These are phyloP conservation scores for Metarhizium brunneum DNA, from an alignment of 2,329 filamentous ascomycete genomes.

Conservation along the genomic window DNA sequence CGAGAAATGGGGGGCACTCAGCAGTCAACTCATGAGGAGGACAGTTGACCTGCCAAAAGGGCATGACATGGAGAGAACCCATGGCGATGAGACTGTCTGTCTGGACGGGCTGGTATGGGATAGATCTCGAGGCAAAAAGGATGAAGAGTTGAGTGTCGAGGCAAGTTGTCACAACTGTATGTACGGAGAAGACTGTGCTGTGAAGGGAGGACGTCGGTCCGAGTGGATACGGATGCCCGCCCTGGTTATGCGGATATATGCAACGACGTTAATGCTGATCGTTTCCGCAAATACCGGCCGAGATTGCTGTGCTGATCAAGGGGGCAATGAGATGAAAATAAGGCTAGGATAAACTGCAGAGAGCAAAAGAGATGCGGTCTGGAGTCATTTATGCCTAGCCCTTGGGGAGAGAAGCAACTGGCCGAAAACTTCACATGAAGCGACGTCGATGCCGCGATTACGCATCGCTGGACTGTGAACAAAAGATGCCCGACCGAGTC, in stretches of 20 bases:
- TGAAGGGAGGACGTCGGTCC: background rate
- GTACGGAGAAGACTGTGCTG: too few species aligned
- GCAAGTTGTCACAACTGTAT: too few species aligned
- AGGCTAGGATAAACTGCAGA: too few species aligned
- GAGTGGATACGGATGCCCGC: background rate
- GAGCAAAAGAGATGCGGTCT: too few species aligned
- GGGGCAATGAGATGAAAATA: background rate
- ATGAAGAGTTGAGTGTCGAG: too few species aligned
- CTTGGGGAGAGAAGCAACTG: too few species aligned
- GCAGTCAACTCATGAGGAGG: slow-evolving; percentile 49
- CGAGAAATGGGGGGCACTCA: slow-evolving; percentile 65
- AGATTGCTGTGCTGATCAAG: background rate
- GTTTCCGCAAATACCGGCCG: background rate
- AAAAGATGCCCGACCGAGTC: background rate
- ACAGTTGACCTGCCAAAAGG: slow-evolving; percentile 81
- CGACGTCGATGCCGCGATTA: too few species aligned
- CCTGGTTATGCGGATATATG: background rate
- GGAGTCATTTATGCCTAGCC: too few species aligned
- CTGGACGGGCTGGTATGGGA: background rate
- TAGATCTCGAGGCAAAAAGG: too few species aligned
- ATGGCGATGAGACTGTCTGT: slow-evolving; percentile 15
- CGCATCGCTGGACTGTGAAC: too few species aligned
- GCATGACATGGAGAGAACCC: slow-evolving; percentile 28
- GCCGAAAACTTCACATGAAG: too few species aligned
- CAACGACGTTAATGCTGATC: background rate